Evolutionary conservation across 495 filamentous ascomycete genomes (phyloP).

Genomic region (Cudoniella acicularis): DNA sequence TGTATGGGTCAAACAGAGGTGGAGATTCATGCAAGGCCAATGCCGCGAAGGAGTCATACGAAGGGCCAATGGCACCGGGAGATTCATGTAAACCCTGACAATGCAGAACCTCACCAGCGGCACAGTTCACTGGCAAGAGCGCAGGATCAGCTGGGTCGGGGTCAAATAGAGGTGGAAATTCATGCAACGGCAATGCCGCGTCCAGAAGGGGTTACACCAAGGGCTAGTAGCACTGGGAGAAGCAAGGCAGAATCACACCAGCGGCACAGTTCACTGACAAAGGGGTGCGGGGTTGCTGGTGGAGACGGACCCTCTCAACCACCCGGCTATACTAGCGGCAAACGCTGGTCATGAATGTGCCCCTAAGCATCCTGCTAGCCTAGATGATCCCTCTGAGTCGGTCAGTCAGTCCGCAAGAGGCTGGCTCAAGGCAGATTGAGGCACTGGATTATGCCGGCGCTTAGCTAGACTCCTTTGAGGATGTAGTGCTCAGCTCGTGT

Average conservation of each 20-base stretch:
- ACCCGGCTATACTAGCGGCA: not conserved
- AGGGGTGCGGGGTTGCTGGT: not conserved
- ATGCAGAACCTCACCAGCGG: no score
- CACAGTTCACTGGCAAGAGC: no score
- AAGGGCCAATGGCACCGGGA: no score
- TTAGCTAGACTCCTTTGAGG: conserved; percentile 11
- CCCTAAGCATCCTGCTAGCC: no score
- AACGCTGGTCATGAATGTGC: not conserved
- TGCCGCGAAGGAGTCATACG: no score
- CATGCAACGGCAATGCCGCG: not conserved
- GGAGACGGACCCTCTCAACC: not conserved
- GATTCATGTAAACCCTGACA: no score
- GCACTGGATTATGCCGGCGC: conserved; percentile 11
- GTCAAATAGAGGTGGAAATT: not conserved
- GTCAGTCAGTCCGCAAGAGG: conserved; percentile 10
- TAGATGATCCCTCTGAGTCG: conserved; percentile 8
- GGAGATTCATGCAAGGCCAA: no score
- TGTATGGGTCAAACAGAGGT: no score
- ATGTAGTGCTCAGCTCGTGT: no score
- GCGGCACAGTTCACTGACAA: not conserved
- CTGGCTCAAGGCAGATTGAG: conserved; percentile 20
- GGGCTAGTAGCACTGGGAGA: not conserved
- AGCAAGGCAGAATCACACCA: not conserved
- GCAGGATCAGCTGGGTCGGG: no score
- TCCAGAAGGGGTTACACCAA: not conserved